phyloP scores from a whole-genome alignment of 768 basidiomycete genomes.

The Phylloporus sp. region DNA sequence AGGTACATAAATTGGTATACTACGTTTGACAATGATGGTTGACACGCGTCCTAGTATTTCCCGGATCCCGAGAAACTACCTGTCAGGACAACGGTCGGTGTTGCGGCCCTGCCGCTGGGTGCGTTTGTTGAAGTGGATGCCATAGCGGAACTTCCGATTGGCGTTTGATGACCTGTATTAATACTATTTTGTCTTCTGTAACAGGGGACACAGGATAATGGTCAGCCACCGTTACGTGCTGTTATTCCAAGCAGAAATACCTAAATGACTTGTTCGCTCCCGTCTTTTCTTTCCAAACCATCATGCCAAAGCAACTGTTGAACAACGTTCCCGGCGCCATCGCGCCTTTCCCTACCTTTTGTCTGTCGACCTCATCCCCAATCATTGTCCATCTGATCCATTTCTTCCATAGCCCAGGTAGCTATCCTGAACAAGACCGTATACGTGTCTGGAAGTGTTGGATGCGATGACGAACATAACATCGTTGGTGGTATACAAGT shows the following conservation, averaged over 20 bases:
- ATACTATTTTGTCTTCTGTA: too few relatives aligned
- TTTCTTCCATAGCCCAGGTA: neutral
- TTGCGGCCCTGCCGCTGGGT: constrained; percentile 47
- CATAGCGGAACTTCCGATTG: constrained; percentile 42
- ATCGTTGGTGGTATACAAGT: constrained; percentile 36
- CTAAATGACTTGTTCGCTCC: neutral
- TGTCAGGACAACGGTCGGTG: constrained; percentile 58
- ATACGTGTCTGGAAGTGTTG: constrained; percentile 41
- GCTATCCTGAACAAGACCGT: constrained; percentile 13
- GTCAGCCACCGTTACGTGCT: neutral
- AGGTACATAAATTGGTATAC: constrained; percentile 24
- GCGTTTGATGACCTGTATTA: too few relatives aligned
- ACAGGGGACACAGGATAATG: too few relatives aligned
- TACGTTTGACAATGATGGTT: neutral
- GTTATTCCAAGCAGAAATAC: too few relatives aligned
- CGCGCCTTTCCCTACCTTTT: neutral
- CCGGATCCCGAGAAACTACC: constrained; percentile 38
- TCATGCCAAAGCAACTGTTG: neutral
- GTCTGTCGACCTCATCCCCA: neutral
- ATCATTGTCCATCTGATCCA: neutral
- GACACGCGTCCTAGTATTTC: constrained; percentile 41
- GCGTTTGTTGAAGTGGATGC: constrained; percentile 62
- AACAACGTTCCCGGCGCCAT: neutral
- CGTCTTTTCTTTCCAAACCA: neutral
- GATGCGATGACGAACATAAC: constrained; percentile 28